Evolutionary conservation across 1,139 yeast genomes (phyloP).

Genomic region (Saccharomyces pastorianus): DNA sequence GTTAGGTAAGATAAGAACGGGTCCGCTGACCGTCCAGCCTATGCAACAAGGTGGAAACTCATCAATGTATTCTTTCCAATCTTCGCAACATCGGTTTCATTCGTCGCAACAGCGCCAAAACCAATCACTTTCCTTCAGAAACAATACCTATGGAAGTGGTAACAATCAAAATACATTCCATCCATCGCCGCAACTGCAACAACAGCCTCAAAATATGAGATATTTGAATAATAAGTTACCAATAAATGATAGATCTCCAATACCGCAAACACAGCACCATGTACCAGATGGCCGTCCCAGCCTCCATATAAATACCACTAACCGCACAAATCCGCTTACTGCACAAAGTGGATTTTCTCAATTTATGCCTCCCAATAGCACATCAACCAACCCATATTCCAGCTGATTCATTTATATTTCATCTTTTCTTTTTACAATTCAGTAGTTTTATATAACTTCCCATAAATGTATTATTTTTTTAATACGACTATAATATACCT

Average conservation of each 20-base stretch:
- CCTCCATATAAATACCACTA: background rate
- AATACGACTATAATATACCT: background rate
- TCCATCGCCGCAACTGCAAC: conserved; percentile 5
- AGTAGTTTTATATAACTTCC: background rate
- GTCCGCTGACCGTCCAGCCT: background rate
- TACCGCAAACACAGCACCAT: background rate
- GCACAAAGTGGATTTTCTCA: conserved; percentile 25
- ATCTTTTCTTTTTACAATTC: background rate
- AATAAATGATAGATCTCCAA: background rate
- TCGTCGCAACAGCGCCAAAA: background rate
- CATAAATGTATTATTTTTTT: background rate
- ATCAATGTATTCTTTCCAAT: background rate
- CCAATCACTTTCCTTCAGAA: background rate
- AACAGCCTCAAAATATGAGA: conserved; percentile 8
- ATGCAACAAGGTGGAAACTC: background rate
- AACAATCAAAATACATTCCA: conserved; percentile 1
- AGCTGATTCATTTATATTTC: background rate
- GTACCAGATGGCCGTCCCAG: background rate
- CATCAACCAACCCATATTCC: conserved; percentile 7
- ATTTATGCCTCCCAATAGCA: conserved; percentile 22
- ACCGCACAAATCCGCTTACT: background rate
- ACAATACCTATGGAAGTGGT: background rate
- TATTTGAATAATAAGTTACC: background rate
- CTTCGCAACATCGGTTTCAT: background rate
- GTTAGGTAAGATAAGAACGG: background rate